A percentile compares a stretch with the other conserved stretches of the same genome.
These are phyloP conservation scores for Scutellaria barbata DNA, from an alignment of 257 asterid species.

Conservation along the genomic window DNA sequence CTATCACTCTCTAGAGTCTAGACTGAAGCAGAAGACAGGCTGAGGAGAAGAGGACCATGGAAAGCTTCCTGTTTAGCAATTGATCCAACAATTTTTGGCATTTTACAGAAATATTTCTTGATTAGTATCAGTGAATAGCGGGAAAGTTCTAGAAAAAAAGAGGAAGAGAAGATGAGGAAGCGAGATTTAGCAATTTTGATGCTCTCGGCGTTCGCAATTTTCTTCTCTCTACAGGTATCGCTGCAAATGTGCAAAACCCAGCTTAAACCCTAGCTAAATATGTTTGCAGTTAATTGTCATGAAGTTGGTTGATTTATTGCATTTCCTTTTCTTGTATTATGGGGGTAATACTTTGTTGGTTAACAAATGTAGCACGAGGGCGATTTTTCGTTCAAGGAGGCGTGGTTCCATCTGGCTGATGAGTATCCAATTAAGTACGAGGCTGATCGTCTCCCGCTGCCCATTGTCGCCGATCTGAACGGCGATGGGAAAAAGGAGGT, in stretches of 20 bases:
- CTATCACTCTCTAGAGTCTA: slow-evolving; percentile 2
- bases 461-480: slow-evolving; percentile 90
- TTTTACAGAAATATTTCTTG: neutral
- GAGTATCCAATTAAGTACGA: slow-evolving; percentile 93
- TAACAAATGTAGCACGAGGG: slow-evolving; percentile 81
- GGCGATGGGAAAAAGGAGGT: slow-evolving; percentile 95
- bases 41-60: slow-evolving; percentile 2
- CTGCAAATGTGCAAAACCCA: slow-evolving; percentile 20
- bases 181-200: slow-evolving; percentile 90
- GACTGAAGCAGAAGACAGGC: slow-evolving; percentile 35
- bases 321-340: neutral
- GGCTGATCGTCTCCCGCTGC: slow-evolving; percentile 96
- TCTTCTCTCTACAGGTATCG: slow-evolving; percentile 93
- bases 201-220: slow-evolving; percentile 98
- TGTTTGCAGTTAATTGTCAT: neutral
- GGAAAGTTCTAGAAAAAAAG: neutral
- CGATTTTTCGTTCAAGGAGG: slow-evolving; percentile 94
- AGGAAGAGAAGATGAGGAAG: slow-evolving; percentile 75
- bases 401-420: slow-evolving; percentile 90
- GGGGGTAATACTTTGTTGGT: slow-evolving; percentile 22
- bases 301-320: neutral
- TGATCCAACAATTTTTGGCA: slow-evolving; percentile 29
- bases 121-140: neutral
- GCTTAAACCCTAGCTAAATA: slow-evolving; percentile 33
- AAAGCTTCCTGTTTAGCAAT: slow-evolving; percentile 26